Base-by-base conservation (phyloP, 2,329 filamentous ascomycete species). In the Beauveria bassiana region DNA sequence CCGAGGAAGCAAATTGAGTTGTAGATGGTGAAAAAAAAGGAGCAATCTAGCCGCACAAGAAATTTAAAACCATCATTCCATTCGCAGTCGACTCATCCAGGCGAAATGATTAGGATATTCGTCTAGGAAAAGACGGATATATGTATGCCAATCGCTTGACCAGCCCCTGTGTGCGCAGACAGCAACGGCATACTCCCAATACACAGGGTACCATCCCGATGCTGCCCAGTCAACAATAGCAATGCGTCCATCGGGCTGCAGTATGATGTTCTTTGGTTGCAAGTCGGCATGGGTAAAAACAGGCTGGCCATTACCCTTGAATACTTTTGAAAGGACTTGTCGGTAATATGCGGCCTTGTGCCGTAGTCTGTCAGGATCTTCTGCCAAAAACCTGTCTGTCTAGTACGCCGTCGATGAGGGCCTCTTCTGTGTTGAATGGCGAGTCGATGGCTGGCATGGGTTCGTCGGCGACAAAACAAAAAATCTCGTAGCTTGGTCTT, bases 401-500 rank as follows among this genome's bases (percentile, higher is more conserved):
- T 28, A 61, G 0, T 16, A 61, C 22, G 43, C 59, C 59, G 1
- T 54, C 18, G 28, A 61, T n/a, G 2, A 61, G 22, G 28, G 40
- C 43, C 28, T 59, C 58, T 20, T 65, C 62, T 22, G 58, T 65
- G 14, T 46, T 20, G 31, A 64, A 63, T 3, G 55, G 28, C 16
- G 22, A 31, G 31, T 59, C 42, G 12, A 62, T 54, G 5, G 31
- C 49, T 12, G 54, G 51, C 26, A 50, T 54, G 12, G 63, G 49
- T 49, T 59, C 56, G 34, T 62, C 49, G 16, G 47, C 45, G 60
- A 46, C 56, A 61, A 61, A 64, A 64, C 5, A 65, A 20, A 16
- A 59, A 61, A 54, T 65, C 65, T 2, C 58, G 60, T 10, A 63
- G 45, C 55, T 56, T 61, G 20, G 60, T 34, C 42, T 58, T 60